Base-by-base conservation (phyloP, 1,139 yeast species). In the Pichia sp. region DNA sequence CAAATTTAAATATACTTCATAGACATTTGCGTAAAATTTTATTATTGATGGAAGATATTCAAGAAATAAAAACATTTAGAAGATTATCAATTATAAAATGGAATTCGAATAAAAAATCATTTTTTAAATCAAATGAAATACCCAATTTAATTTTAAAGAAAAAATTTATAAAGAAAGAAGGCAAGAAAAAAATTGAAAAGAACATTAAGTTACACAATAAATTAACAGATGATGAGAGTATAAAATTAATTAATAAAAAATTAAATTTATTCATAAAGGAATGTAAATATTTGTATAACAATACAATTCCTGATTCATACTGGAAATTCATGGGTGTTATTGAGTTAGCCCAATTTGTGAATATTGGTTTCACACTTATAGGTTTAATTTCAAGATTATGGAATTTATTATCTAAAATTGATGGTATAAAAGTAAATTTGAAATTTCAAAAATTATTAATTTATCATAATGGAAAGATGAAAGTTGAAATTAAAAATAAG, bases 291-390 rank as follows among this genome's bases (percentile, higher is more conserved):
- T 52, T 82, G 31, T 57, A 66, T 10, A 63, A 63, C 28, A 66
- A 66, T 39, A 54, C 79, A 0, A 61, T 79, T 5, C 75, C 72
- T 3, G 62, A 65, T 33, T 77, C 83, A 16, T 82, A 76, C 59
- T 72, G 74, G 47, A 76, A 78, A 27, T 84, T 85, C 55, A 80
- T 83, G 59, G 74, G 82, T 0, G 71, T 89, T 0, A 68, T 87
- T 7, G 80, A 85, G 0, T 70, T 84, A 48, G 95, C 92, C 0
- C 96, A 89, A 58, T 89, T 82, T 58, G 71, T 87, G 6, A 73
- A 82, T 2, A 63, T 87, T 12, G 96, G 95, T 1, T 71, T 89
- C 51, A 77, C 85, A 0, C 62, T 87, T 40, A 57, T 87, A 5
- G 95, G 86, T 0, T 48, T 68, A 24, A 53, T 79, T 36, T 73